Base-by-base conservation (phyloP, 257 asterid species). In the Salvia hispanica region DNA sequence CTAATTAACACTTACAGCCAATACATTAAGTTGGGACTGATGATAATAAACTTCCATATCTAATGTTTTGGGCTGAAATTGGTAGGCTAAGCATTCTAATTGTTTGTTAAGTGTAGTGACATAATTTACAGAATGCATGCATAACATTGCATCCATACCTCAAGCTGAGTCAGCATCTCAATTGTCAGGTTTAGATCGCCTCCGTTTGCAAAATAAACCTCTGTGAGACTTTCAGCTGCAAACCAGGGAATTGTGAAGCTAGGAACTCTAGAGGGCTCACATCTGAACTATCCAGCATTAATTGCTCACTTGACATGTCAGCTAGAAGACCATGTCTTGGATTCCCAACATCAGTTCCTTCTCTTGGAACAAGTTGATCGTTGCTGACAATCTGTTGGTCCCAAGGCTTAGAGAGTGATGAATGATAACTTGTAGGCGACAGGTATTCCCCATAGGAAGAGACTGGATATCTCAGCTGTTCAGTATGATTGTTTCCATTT, bases 131-230 rank as follows among this genome's bases (percentile, higher is more conserved):
- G 31, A 25, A 25, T 25, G 31, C 31, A 63, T 28, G 58, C 34
- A 70, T 63, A 54, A 39, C 68, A 2, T 21, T 9, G 42, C 73
- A 71, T 36, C 75, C 68, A 51, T 77, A 95, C 99, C 98, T 95
- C 98, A 56, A 95, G 98, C 87, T 91, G 99, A 68, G 95, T 78
- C 76, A 95, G 99, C 95, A 89, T 95, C 75, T 91, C 99, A 65
- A 95, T 78, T 36, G 99, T 89, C 69, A 86, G 79, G 82, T 91
- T 86, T 60, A 95, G 71, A 81, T 95, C 96, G 52, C 99, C 88
- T 18, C 84, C 94, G 37, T 85, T 95, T 46, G 96, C 91, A 80
- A 89, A 85, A 81, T 84, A 95, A 73, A 91, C 98, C 87, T 89
- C 99, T 6, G 95, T 85, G 54, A 91, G 93, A 81, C 96, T 87